A percentile compares a stretch with the other conserved stretches of the same genome.
Evolutionary conservation across 163 green algal species (phyloP).

Genomic region (Scenedesmus sp.): DNA sequence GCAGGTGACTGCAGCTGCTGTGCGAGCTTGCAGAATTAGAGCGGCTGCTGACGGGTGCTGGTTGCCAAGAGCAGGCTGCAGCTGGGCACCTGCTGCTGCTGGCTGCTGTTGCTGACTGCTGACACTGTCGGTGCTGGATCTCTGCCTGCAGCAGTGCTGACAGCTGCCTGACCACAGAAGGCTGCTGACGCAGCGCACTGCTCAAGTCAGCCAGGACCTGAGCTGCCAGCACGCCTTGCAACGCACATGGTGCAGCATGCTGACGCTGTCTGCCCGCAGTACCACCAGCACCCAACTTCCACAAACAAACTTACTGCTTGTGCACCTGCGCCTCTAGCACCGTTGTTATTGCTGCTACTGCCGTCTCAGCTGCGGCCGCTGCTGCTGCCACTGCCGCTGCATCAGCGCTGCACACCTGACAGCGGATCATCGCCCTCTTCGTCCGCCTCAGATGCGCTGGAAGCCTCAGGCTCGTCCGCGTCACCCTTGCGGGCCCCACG

Average conservation of each 20-base stretch:
- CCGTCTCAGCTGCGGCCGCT: not conserved
- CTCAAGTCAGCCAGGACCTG: no score
- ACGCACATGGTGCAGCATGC: not conserved
- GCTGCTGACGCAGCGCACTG: not conserved
- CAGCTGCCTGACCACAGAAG: no score
- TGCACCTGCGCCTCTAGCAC: not conserved
- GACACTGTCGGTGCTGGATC: not conserved
- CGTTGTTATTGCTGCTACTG: not conserved
- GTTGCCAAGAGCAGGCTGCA: not conserved
- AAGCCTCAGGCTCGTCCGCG: not conserved
- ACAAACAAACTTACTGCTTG: no score
- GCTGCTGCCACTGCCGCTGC: not conserved
- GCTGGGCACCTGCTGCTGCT: not conserved
- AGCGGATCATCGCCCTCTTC: conserved; percentile 11
- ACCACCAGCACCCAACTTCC: no score
- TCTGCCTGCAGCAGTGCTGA: not conserved
- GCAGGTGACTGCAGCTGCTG: not conserved
- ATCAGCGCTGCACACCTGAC: conserved; percentile 8
- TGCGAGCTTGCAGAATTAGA: no score
- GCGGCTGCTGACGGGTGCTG: not conserved
- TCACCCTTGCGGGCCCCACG: not conserved
- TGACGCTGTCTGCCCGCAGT: not conserved
- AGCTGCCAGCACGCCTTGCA: not conserved
- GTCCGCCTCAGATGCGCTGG: conserved; percentile 28
- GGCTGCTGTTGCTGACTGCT: not conserved